Evolutionary conservation across 768 basidiomycete genomes (phyloP).

Genomic region (Tricholoma sp.): DNA sequence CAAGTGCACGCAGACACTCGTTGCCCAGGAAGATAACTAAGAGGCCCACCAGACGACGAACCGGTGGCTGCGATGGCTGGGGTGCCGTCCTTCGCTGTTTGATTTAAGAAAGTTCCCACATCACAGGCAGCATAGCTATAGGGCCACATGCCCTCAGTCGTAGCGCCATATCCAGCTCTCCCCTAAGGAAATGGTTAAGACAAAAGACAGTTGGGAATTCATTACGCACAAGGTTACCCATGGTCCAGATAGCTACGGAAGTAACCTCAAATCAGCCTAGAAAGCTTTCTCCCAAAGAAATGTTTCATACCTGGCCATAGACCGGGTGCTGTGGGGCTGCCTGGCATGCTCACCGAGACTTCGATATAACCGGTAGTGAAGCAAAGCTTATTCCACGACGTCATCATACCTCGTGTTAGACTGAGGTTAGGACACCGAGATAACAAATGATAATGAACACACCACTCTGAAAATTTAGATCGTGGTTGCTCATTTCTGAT

Average conservation of each 20-base stretch:
- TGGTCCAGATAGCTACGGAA: slow-evolving; percentile 56
- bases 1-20: slow-evolving; percentile 87
- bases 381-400: slow-evolving; percentile 93
- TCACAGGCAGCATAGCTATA: slow-evolving; percentile 86
- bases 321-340: slow-evolving; percentile 53
- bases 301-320: slow-evolving; percentile 74
- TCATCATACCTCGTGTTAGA: slow-evolving; percentile 51
- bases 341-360: slow-evolving; percentile 72
- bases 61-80: slow-evolving; percentile 59
- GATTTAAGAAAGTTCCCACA: slow-evolving; percentile 79
- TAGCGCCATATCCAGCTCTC: slow-evolving; percentile 85
- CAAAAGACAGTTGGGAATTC: neutral
- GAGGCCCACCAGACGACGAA: slow-evolving; percentile 37
- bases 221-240: slow-evolving; percentile 62
- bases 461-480: slow-evolving; percentile 83
- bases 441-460: slow-evolving; percentile 27
- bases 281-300: neutral
- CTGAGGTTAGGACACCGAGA: slow-evolving; percentile 7
- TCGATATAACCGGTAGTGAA: slow-evolving; percentile 93
- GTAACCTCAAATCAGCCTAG: neutral
- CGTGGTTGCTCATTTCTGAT: slow-evolving; percentile 61
- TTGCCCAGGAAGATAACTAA: slow-evolving; percentile 86
- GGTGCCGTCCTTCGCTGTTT: slow-evolving; percentile 54
- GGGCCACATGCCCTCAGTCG: slow-evolving; percentile 85
- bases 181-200: slow-evolving; percentile 34